Evolutionary conservation across 2,329 filamentous ascomycete genomes (phyloP).

Genomic region (Trichoderma polysporum): DNA sequence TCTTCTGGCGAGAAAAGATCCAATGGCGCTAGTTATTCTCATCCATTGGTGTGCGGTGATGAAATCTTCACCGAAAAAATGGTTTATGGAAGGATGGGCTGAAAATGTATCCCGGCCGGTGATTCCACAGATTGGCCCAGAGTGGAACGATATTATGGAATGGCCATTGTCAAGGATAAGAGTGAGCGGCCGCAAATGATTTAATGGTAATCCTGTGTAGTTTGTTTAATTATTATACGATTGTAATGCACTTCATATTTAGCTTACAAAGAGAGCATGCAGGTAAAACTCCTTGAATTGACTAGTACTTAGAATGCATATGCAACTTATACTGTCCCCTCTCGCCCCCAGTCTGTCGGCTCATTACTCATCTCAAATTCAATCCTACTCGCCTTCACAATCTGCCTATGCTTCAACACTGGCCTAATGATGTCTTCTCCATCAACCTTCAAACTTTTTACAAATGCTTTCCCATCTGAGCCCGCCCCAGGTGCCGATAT

Average conservation of each 20-base stretch:
- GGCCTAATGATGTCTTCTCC: slow-evolving; percentile 36
- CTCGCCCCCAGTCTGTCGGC: slow-evolving; percentile 31
- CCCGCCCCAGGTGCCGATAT: slow-evolving; percentile 44
- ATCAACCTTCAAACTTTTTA: slow-evolving; percentile 43
- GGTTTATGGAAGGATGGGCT: slow-evolving; percentile 9
- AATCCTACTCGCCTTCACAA: slow-evolving; percentile 41
- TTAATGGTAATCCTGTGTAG: not conserved
- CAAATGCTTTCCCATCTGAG: slow-evolving; percentile 36
- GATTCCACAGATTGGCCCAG: not conserved
- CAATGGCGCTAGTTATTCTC: slow-evolving; percentile 7
- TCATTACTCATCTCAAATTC: slow-evolving; percentile 46
- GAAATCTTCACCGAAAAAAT: slow-evolving; percentile 5
- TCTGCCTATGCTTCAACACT: slow-evolving; percentile 40
- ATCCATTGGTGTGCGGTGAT: slow-evolving; percentile 11
- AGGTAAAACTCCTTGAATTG: not conserved
- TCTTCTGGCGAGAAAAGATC: not conserved
- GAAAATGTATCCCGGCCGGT: not conserved
- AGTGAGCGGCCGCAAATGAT: not conserved
- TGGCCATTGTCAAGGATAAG: slow-evolving; percentile 1
- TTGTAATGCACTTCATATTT: not conserved
- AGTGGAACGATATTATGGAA: not conserved
- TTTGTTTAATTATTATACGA: not conserved
- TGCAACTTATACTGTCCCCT: slow-evolving; percentile 9
- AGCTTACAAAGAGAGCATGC: not conserved
- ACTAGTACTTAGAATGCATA: not conserved